Evolutionary conservation across 2,329 filamentous ascomycete species (phyloP), one percentile per base, ranked within the genome.

Genomic region (Trichoderma koningii): DNA sequence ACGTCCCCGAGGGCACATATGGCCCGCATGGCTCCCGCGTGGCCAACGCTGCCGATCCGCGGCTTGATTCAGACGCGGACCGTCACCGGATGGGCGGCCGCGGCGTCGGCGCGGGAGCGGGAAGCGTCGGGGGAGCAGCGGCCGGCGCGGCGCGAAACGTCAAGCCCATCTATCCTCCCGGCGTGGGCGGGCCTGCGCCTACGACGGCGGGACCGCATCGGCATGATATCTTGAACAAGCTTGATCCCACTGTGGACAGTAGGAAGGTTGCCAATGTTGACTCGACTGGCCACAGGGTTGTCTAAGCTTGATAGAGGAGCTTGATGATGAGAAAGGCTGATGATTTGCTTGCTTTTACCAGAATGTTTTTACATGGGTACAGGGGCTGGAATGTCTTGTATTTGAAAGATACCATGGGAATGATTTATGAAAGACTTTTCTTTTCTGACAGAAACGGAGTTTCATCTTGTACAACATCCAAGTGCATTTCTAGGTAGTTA

Each of bases 21-120:
- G 64, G 64, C 15, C 50, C 64, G 10, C 79, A 83, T 69, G 62
- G 65, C 63, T 76, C 76, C 5, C 73, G 77, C 62, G 5, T 76
- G 5, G 73, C 74, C 9, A 84, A 84, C 74, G 80, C 80, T 64
- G 52, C 73, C 3, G 82, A 84, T 67, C 81, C 81, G 14, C 72
- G 80, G 26, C 75, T 83, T 52, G 81, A 83, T 68, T 80, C 64
- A 14, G 64, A 66, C n/a, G 64, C 64, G 6, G 64, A 63, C 51
- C 56, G 45, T 19, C 57, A 42, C 17, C 38, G 55, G 17, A 30
- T 15, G 5, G 51, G n/a, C n/a, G n/a, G n/a, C n/a, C n/a, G 57
- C 41, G 45, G 34, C 21, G 56, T 10, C n/a, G 34, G 23, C n/a
- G 23, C 38, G 5, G 57, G 34, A 15, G 30, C 55, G 9, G 50